A percentile compares a stretch with the other conserved stretches of the same genome.
phyloP scores from a whole-genome alignment of 1,139 yeast genomes.

The Candida pseudocylindracea region DNA sequence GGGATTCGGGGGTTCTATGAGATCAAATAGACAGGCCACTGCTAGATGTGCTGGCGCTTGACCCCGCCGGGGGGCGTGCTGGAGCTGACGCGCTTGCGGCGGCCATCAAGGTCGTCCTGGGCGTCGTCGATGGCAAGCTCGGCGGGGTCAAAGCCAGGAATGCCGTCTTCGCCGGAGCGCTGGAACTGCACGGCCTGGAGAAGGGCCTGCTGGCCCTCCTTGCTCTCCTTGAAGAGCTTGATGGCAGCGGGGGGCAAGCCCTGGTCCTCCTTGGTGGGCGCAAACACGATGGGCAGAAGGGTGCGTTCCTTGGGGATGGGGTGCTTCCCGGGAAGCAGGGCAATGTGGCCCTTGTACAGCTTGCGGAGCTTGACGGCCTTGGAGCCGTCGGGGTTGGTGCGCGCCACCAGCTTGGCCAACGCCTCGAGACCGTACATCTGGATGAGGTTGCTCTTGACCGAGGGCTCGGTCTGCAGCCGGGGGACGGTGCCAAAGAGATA shows the following conservation, averaged over 20 bases:
- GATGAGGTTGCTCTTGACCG: conserved; percentile 23
- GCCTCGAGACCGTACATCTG: conserved; percentile 42
- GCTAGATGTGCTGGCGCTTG: no score
- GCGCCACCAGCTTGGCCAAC: conserved; percentile 59
- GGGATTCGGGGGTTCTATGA: no score
- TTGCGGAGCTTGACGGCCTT: conserved; percentile 84
- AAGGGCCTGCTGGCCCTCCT: conserved; percentile 17
- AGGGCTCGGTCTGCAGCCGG: no score
- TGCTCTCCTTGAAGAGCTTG: conserved; percentile 24
- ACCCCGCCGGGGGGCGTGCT: no score
- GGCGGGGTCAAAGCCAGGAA: conserved; percentile 58
- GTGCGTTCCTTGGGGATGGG: conserved; percentile 20
- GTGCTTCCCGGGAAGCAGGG: conserved; percentile 70
- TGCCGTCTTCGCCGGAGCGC: conserved; percentile 45
- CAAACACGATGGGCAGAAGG: not conserved
- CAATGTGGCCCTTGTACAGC: conserved; percentile 80
- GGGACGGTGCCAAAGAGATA: no score
- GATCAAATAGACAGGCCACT: no score
- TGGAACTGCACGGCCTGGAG: conserved; percentile 35
- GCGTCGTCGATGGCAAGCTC: conserved; percentile 44
- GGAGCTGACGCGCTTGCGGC: conserved; percentile 1
- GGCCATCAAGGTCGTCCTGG: conserved; percentile 14
- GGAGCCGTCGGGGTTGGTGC: conserved; percentile 74
- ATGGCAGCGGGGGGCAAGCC: conserved; percentile 11
- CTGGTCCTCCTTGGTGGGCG: conserved; percentile 23